phyloP scores from a whole-genome alignment of 345 rosid species.

The Gossypium australe region DNA sequence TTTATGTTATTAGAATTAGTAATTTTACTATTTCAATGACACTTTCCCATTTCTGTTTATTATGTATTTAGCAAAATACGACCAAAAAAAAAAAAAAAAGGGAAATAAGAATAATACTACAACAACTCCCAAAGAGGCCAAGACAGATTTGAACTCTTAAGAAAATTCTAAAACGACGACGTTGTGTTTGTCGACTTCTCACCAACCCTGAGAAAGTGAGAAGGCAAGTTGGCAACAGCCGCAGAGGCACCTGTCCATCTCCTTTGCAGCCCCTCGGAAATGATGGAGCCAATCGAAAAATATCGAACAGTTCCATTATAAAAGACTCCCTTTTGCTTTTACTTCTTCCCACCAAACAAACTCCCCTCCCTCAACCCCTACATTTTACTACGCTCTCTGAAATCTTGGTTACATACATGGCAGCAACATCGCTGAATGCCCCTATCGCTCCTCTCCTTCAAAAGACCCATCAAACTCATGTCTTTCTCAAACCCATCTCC shows the following conservation, averaged over 20 bases:
- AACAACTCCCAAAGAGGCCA: background rate
- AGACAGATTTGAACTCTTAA: background rate
- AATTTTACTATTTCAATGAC: too few species aligned
- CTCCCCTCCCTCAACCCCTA: background rate
- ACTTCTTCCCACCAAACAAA: background rate
- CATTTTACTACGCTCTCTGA: background rate
- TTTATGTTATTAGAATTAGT: too few species aligned
- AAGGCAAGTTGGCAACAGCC: background rate
- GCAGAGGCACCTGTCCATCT: background rate
- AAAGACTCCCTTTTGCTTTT: slow-evolving; percentile 5
- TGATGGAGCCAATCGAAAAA: background rate
- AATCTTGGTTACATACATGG: background rate
- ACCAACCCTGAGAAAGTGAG: background rate
- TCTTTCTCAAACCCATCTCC: slow-evolving; percentile 11
- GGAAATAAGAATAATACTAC: background rate
- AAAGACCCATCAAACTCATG: slow-evolving; percentile 19
- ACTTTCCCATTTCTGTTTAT: too few species aligned
- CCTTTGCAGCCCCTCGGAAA: background rate
- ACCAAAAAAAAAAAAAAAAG: background rate
- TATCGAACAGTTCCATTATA: background rate
- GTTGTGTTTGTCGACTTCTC: background rate
- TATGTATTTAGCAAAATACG: too few species aligned
- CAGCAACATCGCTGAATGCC: background rate
- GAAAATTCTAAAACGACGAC: background rate
- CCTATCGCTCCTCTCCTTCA: slow-evolving; percentile 35